Evolutionary conservation across 2,329 filamentous ascomycete genomes (phyloP).

Genomic region (Leptographium lundbergii): DNA sequence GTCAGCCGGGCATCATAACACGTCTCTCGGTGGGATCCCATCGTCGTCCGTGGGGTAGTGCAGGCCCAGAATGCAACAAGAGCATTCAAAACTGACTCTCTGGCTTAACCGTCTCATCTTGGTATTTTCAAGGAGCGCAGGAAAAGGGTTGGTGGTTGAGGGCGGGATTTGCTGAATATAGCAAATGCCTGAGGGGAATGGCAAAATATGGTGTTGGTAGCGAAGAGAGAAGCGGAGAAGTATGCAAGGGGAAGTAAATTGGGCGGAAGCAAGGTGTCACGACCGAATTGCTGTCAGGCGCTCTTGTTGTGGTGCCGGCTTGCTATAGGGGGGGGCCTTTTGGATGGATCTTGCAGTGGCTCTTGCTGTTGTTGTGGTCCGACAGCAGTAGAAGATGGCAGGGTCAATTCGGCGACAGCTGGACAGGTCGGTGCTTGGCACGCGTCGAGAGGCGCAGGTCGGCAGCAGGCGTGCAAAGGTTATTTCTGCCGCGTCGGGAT

Average conservation of each 20-base stretch:
- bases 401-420: neutral
- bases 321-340: neutral
- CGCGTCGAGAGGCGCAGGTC: neutral
- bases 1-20: neutral
- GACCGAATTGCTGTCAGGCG: neutral
- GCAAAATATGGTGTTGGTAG: neutral
- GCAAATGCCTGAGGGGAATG: neutral
- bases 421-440: neutral
- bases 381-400: neutral
- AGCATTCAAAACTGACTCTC: conserved; percentile 56
- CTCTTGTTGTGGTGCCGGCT: neutral
- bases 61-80: neutral
- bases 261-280: neutral
- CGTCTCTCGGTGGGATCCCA: neutral
- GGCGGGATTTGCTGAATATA: neutral
- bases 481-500: neutral
- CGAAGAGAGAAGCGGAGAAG: neutral
- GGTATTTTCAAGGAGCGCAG: neutral
- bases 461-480: too few relatives aligned
- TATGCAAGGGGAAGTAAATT: neutral
- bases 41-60: neutral
- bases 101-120: conserved; percentile 93
- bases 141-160: neutral
- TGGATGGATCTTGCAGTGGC: neutral
- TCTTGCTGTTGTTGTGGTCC: neutral